Base-by-base conservation (phyloP, 1,284 basidiomycete genomes). In the Fomitopsis palustris region DNA sequence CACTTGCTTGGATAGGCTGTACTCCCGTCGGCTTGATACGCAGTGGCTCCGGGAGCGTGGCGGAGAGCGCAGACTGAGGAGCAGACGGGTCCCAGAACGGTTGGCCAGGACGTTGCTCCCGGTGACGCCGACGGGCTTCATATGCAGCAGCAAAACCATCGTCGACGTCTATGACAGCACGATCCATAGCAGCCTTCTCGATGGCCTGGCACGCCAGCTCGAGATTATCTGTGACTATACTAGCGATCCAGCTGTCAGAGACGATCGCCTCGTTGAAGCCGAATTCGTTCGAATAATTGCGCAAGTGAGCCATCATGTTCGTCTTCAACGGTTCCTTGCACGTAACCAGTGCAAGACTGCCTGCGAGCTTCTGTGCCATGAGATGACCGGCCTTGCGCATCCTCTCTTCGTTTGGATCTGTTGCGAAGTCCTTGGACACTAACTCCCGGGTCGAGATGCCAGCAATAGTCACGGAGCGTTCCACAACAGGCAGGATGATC, bases 381-480 rank as follows among this genome's bases (percentile, higher is more conserved):
- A 95, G 77, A 73, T 98, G 95, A 7, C 93, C 95, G 14, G 97
- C 94, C 69, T 90, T 89, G 47, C 95, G 88, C 72, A 99, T 78
- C 75, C 92, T 96, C 54, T 90, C 86, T 69, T 98, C 95, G 70
- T 93, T 95, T 19, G 88, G 81, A 67, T 99, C 97, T 63, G 94
- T 95, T 3, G 93, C 95, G 68, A 97, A 99, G 75, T 99, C 97
- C 77, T 99, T 99, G 60, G 90, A 85, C 31, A 98, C 93, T 9
- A 99, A 81, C 74, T 99, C 97, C 42, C 95, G 84, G 17, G 96
- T 97, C 21, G 97, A 99, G 66, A 99, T 98, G 33, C 95, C 94
- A 8, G 97, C 97, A 66, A 99, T 99, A 2, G 97, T 99, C 45
- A 98, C 97, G n/a, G 95, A 98, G 60, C 97, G 87, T 72, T 99